A percentile compares a stretch with the other conserved stretches of the same genome.
Evolutionary conservation across 768 basidiomycete species (phyloP).

Genomic region (Lactarius trivialis): DNA sequence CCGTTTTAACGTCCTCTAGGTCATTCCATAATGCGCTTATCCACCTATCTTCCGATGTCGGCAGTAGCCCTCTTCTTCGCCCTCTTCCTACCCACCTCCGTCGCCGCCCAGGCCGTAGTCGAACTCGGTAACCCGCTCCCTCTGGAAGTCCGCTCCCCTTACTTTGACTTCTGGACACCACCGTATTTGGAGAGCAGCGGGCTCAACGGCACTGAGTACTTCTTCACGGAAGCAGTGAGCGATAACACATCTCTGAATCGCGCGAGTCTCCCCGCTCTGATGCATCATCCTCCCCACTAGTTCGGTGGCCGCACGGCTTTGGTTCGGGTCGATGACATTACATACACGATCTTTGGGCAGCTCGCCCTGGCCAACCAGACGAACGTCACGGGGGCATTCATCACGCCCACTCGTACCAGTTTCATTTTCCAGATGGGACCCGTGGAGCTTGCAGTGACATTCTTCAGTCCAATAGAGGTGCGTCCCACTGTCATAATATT

Average conservation of each 20-base stretch:
- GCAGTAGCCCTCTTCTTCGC: neutral
- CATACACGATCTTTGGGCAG: conserved; percentile 5
- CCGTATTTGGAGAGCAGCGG: too few species aligned
- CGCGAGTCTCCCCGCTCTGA: neutral
- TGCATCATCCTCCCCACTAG: neutral
- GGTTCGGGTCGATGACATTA: conserved; percentile 12
- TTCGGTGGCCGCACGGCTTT: conserved; percentile 1
- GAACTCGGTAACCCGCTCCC: neutral
- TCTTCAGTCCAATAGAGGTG: conserved; percentile 21
- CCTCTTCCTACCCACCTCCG: neutral
- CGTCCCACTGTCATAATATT: neutral
- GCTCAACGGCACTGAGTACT: neutral
- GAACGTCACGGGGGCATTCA: neutral
- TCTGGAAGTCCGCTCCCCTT: conserved; percentile 18
- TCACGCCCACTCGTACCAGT: conserved; percentile 15
- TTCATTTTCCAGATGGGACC: conserved; percentile 7
- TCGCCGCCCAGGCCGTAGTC: neutral
- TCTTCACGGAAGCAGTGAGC: conserved; percentile 1
- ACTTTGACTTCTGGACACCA: conserved; percentile 13
- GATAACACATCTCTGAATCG: neutral
- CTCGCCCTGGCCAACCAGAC: neutral
- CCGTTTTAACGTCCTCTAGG: neutral
- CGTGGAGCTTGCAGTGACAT: conserved; percentile 1
- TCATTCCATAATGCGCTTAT: neutral
- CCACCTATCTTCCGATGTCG: neutral